Evolutionary conservation across 1,284 basidiomycete genomes (phyloP), one percentile per base, ranked within the genome.

Genomic region (Xerocomus cyaneibrunnescens): DNA sequence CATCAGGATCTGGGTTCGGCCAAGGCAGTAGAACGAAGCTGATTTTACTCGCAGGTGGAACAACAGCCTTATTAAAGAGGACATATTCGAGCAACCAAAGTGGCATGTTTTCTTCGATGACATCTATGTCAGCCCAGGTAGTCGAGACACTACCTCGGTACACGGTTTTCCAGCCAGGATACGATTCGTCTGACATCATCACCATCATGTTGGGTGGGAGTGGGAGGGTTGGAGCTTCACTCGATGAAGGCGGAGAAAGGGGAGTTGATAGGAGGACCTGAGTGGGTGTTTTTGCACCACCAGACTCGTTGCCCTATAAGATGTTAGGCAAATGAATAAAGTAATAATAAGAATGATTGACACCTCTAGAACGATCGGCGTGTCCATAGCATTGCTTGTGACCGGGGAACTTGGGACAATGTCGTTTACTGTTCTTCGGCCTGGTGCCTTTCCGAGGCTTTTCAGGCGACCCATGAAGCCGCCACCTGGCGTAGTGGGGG

Each of bases 21-120:
- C 83, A 91, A 1, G 95, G 93, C 50, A 94, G 72, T 27, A 99
- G 71, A 22, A 95, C 83, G 66, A 98, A 98, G 57, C 92, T 92
- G 44, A 96, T 69, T 73, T 97, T 98, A 49, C 80, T 69, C 3
- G 78, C 67, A 14, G 74, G 74, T 0, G 74, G 65, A 3, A 74
- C 57, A 3, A 77, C 75, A 21, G 76, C 71, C 62, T 85, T 87
- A 64, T 89, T 89, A 31, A 81, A 62, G 34, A 98, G 77, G 38
- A 98, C 71, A 62, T 87, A 96, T 67, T 98, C 92, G 41, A 95
- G 73, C 42, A 97, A 73, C 96, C 96, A 99, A 54, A 85, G 67
- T 2, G 94, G 95, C 75, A 92, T 82, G 28, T 74, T 74, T 64
- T 87, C 83, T 71, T 98, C 94, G 32, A 98, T 75, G 10, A 73